Evolutionary conservation across 2,329 filamentous ascomycete species (phyloP).

Genomic region (Epichloe coenophiala): DNA sequence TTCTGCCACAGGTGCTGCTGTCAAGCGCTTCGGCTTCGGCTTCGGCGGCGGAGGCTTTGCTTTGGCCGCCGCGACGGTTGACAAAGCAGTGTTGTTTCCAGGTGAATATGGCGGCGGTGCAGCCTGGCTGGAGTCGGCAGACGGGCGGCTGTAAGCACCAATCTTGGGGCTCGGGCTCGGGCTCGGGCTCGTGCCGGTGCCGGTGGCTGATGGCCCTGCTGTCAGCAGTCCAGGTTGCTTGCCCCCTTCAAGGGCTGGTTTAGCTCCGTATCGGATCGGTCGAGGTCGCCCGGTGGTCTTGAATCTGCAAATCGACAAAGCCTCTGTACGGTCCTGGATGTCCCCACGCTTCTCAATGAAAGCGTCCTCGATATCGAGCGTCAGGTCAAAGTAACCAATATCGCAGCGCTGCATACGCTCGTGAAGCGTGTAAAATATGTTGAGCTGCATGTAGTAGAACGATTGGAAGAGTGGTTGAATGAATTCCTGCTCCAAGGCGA

Average conservation of each 20-base stretch:
- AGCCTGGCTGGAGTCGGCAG: slow-evolving; percentile 31
- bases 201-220: slow-evolving; percentile 21
- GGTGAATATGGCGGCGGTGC: slow-evolving; percentile 62
- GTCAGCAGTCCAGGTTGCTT: slow-evolving; percentile 39
- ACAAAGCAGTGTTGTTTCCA: slow-evolving; percentile 25
- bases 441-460: slow-evolving; percentile 99
- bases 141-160: slow-evolving; percentile 21
- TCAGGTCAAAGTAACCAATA: slow-evolving; percentile 94
- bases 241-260: slow-evolving; percentile 34
- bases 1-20: slow-evolving; percentile 51
- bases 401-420: slow-evolving; percentile 96
- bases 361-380: slow-evolving; percentile 78
- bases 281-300: slow-evolving; percentile 67
- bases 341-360: slow-evolving; percentile 83
- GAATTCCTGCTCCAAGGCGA: slow-evolving; percentile 80
- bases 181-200: slow-evolving; percentile 4
- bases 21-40: slow-evolving; percentile 68
- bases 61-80: slow-evolving; percentile 37
- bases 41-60: slow-evolving; percentile 61
- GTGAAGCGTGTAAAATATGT: slow-evolving; percentile 96
- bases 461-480: slow-evolving; percentile 96
- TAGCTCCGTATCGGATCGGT: slow-evolving; percentile 44
- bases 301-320: slow-evolving; percentile 75
- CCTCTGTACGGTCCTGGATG: slow-evolving; percentile 73
- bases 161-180: slow-evolving; percentile 16